phyloP scores from a whole-genome alignment of 2,329 filamentous ascomycete species.

The Sclerotinia spermophila region DNA sequence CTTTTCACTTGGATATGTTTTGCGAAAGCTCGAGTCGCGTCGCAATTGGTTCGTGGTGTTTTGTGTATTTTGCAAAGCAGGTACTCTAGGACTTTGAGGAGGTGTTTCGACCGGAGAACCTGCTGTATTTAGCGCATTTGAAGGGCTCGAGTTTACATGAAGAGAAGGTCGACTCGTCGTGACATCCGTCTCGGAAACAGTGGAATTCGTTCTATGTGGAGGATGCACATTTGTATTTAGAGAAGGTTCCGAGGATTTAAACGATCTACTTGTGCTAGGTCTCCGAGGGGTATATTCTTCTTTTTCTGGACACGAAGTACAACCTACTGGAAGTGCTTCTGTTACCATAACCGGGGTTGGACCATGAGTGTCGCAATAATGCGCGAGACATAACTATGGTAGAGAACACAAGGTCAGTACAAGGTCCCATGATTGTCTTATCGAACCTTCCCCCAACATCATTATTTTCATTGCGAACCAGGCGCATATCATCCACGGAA shows the following conservation, averaged over 20 bases:
- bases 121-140: constrained; percentile 34
- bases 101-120: constrained; percentile 53
- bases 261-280: constrained; percentile 31
- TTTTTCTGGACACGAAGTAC: constrained; percentile 55
- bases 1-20: constrained; percentile 63
- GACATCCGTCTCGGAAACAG: constrained; percentile 25
- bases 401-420: constrained; percentile 24
- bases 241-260: constrained; percentile 26
- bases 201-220: constrained; percentile 22
- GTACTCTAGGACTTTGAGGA: constrained; percentile 52
- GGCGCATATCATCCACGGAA: neutral
- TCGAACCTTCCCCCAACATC: neutral
- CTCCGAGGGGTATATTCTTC: constrained; percentile 32
- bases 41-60: constrained; percentile 37
- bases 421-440: constrained; percentile 9
- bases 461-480: neutral
- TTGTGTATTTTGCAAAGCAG: constrained; percentile 37
- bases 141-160: neutral
- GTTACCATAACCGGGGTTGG: constrained; percentile 68
- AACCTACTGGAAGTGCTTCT: constrained; percentile 60
- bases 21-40: constrained; percentile 57
- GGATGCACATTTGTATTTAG: constrained; percentile 16
- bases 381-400: constrained; percentile 61
- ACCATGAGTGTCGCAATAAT: constrained; percentile 68
- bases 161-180: neutral